Conservation (phyloP, 2,329 filamentous ascomycete genomes). For the Aspergillus sp. region DNA sequence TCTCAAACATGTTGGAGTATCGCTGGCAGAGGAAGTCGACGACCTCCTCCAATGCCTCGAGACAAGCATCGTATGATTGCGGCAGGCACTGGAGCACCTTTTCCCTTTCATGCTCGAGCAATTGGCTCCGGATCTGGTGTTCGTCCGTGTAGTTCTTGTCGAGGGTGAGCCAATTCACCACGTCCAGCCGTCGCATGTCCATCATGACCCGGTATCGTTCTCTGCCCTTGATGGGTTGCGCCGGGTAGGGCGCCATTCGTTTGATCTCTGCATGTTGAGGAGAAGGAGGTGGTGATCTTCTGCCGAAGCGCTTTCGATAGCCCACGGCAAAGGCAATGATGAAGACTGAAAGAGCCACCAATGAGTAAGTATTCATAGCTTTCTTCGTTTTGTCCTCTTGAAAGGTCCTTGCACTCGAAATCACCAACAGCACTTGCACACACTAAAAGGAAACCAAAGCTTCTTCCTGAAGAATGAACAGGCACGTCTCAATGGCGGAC, state of each 20-base stretch:
- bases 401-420: no score
- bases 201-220: slow-evolving; percentile 42
- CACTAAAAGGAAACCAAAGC: no score
- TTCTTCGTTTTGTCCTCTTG: neutral
- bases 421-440: no score
- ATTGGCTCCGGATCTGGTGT: slow-evolving; percentile 36
- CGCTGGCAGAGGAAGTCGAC: slow-evolving; percentile 40
- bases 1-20: slow-evolving; percentile 42
- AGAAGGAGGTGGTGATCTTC: slow-evolving; percentile 6
- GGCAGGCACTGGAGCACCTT: slow-evolving; percentile 44
- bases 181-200: slow-evolving; percentile 44
- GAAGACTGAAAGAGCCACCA: slow-evolving; percentile 23
- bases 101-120: slow-evolving; percentile 34
- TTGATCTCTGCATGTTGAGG: slow-evolving; percentile 21
- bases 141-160: slow-evolving; percentile 44
- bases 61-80: slow-evolving; percentile 41
- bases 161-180: slow-evolving; percentile 45
- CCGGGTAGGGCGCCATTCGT: slow-evolving; percentile 32
- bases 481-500: no score
- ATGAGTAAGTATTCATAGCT: slow-evolving; percentile 30
- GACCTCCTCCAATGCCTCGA: slow-evolving; percentile 45
- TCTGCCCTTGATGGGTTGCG: slow-evolving; percentile 33
- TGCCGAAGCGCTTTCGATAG: slow-evolving; percentile 15
- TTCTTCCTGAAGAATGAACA: no score
- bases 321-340: slow-evolving; percentile 23